Conservation (phyloP, 2,329 filamentous ascomycete species). For the Alternaria sp. region DNA sequence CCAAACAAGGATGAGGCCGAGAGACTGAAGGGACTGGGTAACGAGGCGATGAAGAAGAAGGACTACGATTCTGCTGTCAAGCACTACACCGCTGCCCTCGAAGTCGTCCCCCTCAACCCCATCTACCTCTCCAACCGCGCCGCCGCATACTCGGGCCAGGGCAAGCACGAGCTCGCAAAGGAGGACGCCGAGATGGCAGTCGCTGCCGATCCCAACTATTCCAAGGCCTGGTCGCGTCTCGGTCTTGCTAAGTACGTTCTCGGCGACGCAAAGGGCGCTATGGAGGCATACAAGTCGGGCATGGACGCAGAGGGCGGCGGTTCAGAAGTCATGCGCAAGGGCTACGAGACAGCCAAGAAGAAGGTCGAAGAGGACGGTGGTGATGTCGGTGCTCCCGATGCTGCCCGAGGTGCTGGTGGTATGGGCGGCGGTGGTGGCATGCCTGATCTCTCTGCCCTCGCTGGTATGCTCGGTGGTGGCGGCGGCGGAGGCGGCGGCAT, state of each 20-base stretch:
- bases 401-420: conserved; percentile 50
- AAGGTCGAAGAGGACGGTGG: conserved; percentile 80
- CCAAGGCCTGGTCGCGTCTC: conserved; percentile 94
- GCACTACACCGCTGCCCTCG: conserved; percentile 85
- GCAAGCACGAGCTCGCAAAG: conserved; percentile 82
- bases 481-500: conserved; percentile 75
- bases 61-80: conserved; percentile 85
- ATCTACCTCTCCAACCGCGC: conserved; percentile 98
- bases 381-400: conserved; percentile 57
- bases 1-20: conserved; percentile 81
- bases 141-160: conserved; percentile 84
- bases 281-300: conserved; percentile 92
- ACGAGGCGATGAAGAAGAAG: conserved; percentile 93
- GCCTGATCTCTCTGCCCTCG: conserved; percentile 82
- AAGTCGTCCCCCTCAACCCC: conserved; percentile 81
- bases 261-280: conserved; percentile 86
- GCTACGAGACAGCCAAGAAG: conserved; percentile 89
- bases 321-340: conserved; percentile 96
- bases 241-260: conserved; percentile 91
- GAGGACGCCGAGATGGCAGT: conserved; percentile 91
- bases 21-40: conserved; percentile 85
- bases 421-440: conserved; percentile 70
- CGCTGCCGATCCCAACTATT: conserved; percentile 87
- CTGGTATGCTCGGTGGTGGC: conserved; percentile 53
- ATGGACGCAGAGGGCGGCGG: conserved; percentile 95